Evolutionary conservation across 2,329 filamentous ascomycete genomes (phyloP), one percentile per base, ranked within the genome.

Genomic region (Cordyceps farinosa): DNA sequence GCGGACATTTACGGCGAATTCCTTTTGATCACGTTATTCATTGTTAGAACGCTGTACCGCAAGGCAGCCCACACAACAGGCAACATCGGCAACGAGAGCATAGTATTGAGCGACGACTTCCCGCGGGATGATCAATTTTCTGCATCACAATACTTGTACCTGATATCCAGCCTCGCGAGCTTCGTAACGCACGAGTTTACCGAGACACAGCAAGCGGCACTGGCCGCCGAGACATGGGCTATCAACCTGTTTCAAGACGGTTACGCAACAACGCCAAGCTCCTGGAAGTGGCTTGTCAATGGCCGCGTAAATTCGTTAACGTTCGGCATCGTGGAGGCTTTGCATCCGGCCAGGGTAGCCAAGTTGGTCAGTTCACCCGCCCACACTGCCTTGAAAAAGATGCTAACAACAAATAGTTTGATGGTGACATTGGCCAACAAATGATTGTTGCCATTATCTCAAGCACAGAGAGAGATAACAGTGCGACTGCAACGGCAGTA

Each of bases 31-130:
- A 70, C 74, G 22, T 67, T 81, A 1, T 75, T 75, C 22, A 65
- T 78, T 10, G 71, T 75, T 11, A 71, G 75, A 15, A 69, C 73
- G 27, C 72, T 83, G 3, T 83, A 82, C 66, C 74, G 75, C 8
- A 73, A 74, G 22, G 75, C 76, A 5, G 79, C 77, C 1, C 42
- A 53, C n/a, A 73, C 72, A 44, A 58, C 66, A 7, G 66, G 73
- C 30, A 66, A 69, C 1, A 62, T 65, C 3, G 65, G 70, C 9
- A 58, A 66, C 5, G 63, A 64, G 15, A 58, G 61, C 30, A 63
- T 63, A 38, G 66, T 64, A 11, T 67, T 79, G 11, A 75, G 73
- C 30, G 69, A 71, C 13, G 73, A 75, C 50, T 74, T 78, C 44
- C 55, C 62, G 13, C 69, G 65, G 1, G 60, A 65, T 2, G 71